Conservation (phyloP, 257 asterid genomes). For the Mitragyna speciosa region DNA sequence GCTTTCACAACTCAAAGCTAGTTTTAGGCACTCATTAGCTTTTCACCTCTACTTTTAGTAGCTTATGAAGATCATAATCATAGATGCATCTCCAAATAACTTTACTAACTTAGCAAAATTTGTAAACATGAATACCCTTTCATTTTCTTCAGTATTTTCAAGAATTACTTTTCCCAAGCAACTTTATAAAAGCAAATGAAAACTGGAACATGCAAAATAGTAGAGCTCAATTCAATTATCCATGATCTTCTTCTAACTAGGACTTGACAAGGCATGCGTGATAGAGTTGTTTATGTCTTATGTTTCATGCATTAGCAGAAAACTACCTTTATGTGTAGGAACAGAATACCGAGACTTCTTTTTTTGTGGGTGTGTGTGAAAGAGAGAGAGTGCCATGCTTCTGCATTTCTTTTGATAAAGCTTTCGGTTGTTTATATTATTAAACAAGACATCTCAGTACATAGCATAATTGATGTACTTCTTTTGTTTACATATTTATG, state of each 20-base stretch:
- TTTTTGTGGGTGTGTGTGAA: not conserved
- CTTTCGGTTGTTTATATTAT: not conserved
- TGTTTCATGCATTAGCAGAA: not conserved
- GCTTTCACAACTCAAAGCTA: not conserved
- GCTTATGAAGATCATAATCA: not conserved
- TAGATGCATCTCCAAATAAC: not conserved
- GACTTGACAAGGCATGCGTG: not conserved
- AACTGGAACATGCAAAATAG: not conserved
- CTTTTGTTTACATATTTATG: not conserved
- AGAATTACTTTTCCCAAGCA: not conserved
- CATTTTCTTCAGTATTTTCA: not conserved
- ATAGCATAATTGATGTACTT: not conserved
- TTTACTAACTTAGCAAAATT: not conserved
- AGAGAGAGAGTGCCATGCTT: not conserved
- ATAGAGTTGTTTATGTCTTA: not conserved
- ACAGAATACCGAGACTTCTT: not conserved
- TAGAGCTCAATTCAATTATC: not conserved
- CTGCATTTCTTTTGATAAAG: not conserved
- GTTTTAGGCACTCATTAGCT: not conserved
- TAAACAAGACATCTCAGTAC: not conserved
- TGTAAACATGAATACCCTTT: not conserved
- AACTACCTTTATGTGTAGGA: not conserved
- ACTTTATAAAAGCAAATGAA: not conserved
- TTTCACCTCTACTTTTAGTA: not conserved
- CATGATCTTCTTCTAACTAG: not conserved